Percentiles rank a stretch among this genome's conserved stretches.
phyloP scores from a whole-genome alignment of 2,329 filamentous ascomycete species.

The Hypoxylon sp. region DNA sequence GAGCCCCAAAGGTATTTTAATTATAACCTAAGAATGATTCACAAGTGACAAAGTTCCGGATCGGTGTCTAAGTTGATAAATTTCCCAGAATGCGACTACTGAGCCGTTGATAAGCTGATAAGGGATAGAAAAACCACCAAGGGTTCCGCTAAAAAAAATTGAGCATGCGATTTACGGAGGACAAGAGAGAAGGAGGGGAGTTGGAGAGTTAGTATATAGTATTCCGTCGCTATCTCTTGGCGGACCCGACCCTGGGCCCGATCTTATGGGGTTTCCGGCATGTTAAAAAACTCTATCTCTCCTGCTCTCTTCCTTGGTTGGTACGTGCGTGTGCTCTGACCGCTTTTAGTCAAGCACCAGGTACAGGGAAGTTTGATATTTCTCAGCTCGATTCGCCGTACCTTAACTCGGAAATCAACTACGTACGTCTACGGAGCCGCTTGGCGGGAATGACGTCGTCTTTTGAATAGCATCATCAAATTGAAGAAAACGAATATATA shows the following conservation, averaged over 20 bases:
- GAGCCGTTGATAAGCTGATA: conserved; percentile 36
- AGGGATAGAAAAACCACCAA: conserved; percentile 30
- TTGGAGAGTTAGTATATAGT: too few relatives aligned
- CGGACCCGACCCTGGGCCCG: conserved; percentile 28
- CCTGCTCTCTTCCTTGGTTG: conserved; percentile 8
- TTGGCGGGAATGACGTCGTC: conserved; percentile 27
- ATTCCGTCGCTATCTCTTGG: conserved; percentile 28
- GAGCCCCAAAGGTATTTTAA: too few relatives aligned
- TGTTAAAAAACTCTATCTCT: too few relatives aligned
- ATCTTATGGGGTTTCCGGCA: too few relatives aligned
- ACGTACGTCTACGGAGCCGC: conserved; percentile 5
- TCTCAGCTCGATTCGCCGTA: not conserved
- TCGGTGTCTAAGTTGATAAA: conserved; percentile 29
- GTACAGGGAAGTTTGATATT: too few relatives aligned
- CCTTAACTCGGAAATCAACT: not conserved
- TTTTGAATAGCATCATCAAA: conserved; percentile 4
- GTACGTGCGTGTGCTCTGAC: conserved; percentile 11
- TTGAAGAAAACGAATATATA: conserved; percentile 5
- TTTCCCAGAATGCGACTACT: conserved; percentile 31
- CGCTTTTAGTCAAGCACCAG: conserved; percentile 24
- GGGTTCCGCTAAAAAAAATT: conserved; percentile 29
- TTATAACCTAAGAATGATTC: conserved; percentile 20
- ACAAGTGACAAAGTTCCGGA: conserved; percentile 12
- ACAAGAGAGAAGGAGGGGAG: too few relatives aligned
- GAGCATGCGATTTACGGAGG: conserved; percentile 36